Evolutionary conservation across 2,329 filamentous ascomycete genomes (phyloP).

Genomic region (Meredithiella fracta): DNA sequence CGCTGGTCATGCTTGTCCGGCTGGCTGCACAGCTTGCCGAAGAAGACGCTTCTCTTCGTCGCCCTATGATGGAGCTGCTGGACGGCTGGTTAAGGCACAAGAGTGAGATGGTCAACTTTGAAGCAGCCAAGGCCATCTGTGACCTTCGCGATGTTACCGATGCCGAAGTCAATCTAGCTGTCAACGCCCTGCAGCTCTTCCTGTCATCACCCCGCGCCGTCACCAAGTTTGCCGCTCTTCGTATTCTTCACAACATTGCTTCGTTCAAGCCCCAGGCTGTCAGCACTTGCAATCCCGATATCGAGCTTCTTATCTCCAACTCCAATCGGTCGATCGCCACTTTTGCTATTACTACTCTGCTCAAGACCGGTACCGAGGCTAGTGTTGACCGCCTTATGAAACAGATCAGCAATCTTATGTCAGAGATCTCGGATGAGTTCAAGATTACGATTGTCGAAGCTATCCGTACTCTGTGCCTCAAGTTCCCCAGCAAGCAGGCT

Average conservation of each 20-base stretch:
- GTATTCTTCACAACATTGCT: constrained; percentile 90
- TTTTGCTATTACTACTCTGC: constrained; percentile 91
- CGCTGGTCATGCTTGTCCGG: constrained; percentile 79
- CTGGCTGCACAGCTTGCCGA: constrained; percentile 86
- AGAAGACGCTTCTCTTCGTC: constrained; percentile 74
- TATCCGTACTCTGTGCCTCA: constrained; percentile 87
- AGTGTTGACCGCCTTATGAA: constrained; percentile 97
- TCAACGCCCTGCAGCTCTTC: constrained; percentile 92
- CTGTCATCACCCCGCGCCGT: constrained; percentile 87
- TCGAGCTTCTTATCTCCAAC: constrained; percentile 92
- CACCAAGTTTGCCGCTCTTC: constrained; percentile 92
- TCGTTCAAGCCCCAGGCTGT: constrained; percentile 92
- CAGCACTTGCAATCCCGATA: constrained; percentile 87
- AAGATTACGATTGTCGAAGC: constrained; percentile 99
- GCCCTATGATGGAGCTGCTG: constrained; percentile 92
- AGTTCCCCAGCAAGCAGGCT: constrained; percentile 96
- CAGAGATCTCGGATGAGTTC: constrained; percentile 97
- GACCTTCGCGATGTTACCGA: constrained; percentile 88
- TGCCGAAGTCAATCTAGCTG: constrained; percentile 75
- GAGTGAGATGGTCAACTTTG: constrained; percentile 99
- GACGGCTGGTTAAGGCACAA: constrained; percentile 96
- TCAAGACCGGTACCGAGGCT: constrained; percentile 96
- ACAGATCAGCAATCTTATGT: constrained; percentile 96
- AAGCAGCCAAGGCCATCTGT: constrained; percentile 95
- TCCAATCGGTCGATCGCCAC: constrained; percentile 94